These are phyloP conservation scores for Colletotrichum costaricense DNA, from an alignment of 2,329 filamentous ascomycete species.

Conservation along the genomic window DNA sequence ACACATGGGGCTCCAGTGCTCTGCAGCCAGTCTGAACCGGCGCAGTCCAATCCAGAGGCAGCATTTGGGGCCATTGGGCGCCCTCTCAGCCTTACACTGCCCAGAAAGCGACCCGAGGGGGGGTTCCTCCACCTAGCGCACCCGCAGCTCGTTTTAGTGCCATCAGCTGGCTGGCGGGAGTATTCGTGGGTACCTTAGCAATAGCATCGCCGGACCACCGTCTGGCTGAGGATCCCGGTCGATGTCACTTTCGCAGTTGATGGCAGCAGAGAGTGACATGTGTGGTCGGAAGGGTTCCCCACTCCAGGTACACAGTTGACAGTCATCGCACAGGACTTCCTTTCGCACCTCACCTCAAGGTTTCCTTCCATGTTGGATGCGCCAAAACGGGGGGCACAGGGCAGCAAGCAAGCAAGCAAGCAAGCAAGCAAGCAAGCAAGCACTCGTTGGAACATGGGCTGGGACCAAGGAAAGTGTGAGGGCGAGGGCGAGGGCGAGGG, in stretches of 20 bases:
- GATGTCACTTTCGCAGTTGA: not conserved
- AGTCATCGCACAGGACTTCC: not conserved
- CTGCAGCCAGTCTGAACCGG: slow-evolving; percentile 9
- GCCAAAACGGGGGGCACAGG: slow-evolving; percentile 4
- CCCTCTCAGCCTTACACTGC: slow-evolving; percentile 36
- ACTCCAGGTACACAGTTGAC: not conserved
- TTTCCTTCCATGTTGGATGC: not conserved
- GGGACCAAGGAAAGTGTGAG: not conserved
- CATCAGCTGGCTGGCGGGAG: slow-evolving; percentile 38
- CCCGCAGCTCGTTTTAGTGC: slow-evolving; percentile 34
- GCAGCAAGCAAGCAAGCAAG: slow-evolving; percentile 7
- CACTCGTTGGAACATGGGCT: not conserved
- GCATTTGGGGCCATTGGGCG: not conserved
- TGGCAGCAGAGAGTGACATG: not conserved
- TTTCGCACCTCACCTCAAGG: not conserved
- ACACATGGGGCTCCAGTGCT: no score
- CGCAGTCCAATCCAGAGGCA: slow-evolving; percentile 9
- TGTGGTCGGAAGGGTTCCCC: slow-evolving; percentile 9
- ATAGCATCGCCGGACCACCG: slow-evolving; percentile 11
- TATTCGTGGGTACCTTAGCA: not conserved
- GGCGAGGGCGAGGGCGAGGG: no score
- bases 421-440: not conserved
- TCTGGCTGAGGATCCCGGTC: not conserved
- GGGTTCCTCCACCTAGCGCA: slow-evolving; percentile 17
- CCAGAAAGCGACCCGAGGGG: slow-evolving; percentile 26